Evolutionary conservation across 1,284 basidiomycete genomes (phyloP), one percentile per base, ranked within the genome.

Genomic region (Xerocomus nothofagi): DNA sequence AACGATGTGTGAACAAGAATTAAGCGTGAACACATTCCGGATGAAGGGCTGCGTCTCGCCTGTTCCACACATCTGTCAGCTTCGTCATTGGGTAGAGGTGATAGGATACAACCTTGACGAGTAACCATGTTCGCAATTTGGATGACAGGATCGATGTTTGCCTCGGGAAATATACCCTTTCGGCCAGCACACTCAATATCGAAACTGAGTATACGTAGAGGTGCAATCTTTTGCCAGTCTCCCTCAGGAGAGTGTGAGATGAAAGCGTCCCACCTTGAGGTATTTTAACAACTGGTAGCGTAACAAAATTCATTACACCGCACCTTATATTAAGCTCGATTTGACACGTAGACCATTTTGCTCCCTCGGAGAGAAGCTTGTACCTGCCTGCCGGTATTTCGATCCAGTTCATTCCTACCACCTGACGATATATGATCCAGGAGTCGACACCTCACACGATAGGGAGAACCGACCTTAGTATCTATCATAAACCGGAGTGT

Each of bases 51-150:
- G 86, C 32, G 74, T 75, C 63, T 97, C 94, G 57, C 94, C 93
- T 58, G 24, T 47, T 54, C 17, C 44, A 18, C 30, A 26, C n/a
- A 38, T 47, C 39, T 44, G 34, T 57, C 12, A 51, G 27, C 37
- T 17, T 32, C 4, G 34, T 32, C 39, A 30, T 24, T 30, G 11
- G 21, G 34, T 9, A 33, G 24, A 34, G 27, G 15, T 15, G 17
- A 20, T 10, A 32, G 27, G 6, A 38, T 23, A 52, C 56, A 71
- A 91, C 93, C 93, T 79, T 98, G 95, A 3, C 88, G 78, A 26
- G 93, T 97, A 1, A 98, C 94, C 94, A 98, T 97, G 65, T 93
- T 95, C 1, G 94, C 94, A 50, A 98, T 97, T 62, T 98, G 94
- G 60, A 98, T 98, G 50, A 98, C 92, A 3, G 94, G 94, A 66